Conservation (phyloP, 192 early-diverging fungal species). For the Radiomyces spectabilis region DNA sequence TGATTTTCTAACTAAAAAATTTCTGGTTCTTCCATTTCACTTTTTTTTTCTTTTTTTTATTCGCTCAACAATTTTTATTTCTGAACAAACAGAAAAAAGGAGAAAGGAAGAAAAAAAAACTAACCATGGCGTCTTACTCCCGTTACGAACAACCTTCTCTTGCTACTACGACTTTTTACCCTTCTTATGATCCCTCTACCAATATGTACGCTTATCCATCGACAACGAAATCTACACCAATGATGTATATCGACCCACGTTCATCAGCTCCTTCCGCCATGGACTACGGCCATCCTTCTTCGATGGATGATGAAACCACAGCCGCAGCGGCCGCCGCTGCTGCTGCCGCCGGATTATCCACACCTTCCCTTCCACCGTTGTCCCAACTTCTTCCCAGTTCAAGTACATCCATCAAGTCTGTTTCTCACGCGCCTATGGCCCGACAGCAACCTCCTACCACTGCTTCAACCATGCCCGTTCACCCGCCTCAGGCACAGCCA, state of each 20-base stretch:
- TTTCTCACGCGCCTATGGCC: not conserved
- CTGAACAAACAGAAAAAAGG: not conserved
- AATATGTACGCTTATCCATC: too few relatives aligned
- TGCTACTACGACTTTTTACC: not conserved
- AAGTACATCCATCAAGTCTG: not conserved
- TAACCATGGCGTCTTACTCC: not conserved
- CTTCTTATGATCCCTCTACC: not conserved
- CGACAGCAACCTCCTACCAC: not conserved
- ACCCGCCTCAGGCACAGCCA: not conserved
- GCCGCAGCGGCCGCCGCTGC: not conserved
- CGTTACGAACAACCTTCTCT: conserved; percentile 1
- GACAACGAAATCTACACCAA: not conserved
- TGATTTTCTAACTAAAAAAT: not conserved
- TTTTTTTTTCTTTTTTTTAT: not conserved
- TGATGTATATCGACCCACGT: not conserved
- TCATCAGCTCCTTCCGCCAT: not conserved
- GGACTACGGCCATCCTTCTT: not conserved
- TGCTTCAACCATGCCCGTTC: not conserved
- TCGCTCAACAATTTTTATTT: conserved; percentile 1
- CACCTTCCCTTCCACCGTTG: not conserved
- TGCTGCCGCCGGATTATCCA: not conserved
- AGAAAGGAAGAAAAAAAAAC: not conserved
- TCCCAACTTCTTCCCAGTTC: not conserved
- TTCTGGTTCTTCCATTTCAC: not conserved
- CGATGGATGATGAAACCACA: not conserved